Evolutionary conservation across 495 filamentous ascomycete genomes (phyloP), one percentile per base, ranked within the genome.

Genomic region (Penicillium subrubescens): DNA sequence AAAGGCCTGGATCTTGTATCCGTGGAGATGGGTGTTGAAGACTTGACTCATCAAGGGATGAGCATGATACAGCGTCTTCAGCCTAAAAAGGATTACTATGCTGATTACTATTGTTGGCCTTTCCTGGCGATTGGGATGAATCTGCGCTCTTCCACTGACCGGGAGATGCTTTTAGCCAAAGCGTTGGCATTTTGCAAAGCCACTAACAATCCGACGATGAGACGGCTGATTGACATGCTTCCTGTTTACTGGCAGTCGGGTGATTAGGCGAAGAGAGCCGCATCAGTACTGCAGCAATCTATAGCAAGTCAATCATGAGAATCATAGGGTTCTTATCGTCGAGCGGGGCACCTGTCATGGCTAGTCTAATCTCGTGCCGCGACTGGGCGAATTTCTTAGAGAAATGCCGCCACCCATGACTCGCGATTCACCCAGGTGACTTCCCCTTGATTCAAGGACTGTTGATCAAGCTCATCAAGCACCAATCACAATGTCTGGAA

Each of bases 51-150:
- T 12, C 63, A 71, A 35, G 68, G 43, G 0, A 61, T 73, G 37
- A 14, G n/a, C 2, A 27, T 65, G 0, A 64, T 67, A 23, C 44
- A 46, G 12, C 52, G 62, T 11, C 52, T 73, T 1, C 51, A 71
- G 21, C 68, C 71, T 4, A 52, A 37, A 1, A 39, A 46, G 5
- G 71, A 73, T 41, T 73, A 73, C 33, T 73, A 62, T 50, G 71
- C 71, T 6, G 68, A 73, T 31, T 73, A 73, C 56, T 73, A 73
- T 34, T 67, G 71, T 46, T 73, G 71, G 71, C 71, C 71, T 29
- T 52, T 73, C 11, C 48, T 67, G 1, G 58, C 62, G 0, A 31
- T 73, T 27, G 67, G 67, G 21, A 61, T 60, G 29, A 48, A 48
- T 37, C 27, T 64, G 5, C 21, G 50, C 7, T 15, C 43, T n/a